Base-by-base conservation (phyloP, 2,329 filamentous ascomycete species). In the Microdochium nivale region DNA sequence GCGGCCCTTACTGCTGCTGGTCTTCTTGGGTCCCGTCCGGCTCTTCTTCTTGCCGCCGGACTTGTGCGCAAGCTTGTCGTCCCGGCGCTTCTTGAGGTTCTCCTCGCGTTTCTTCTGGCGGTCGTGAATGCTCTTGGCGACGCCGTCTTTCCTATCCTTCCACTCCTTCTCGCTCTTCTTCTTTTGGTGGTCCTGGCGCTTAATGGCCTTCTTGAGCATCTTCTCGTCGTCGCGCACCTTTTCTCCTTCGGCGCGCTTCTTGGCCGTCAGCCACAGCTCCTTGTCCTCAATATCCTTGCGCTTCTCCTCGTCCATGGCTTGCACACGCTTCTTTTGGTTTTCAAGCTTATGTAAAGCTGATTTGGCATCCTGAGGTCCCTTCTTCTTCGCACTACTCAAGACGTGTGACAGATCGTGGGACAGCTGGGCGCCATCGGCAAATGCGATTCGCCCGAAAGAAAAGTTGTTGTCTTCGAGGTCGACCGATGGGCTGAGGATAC, bases 161-260 rank as follows among this genome's bases (percentile, higher is more conserved):
- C 94, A 97, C 64, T 94, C 90, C 65, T 87, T 86, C 67, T 90
- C 89, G 65, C 88, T 95, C 81, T 94, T 95, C 70, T 85, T 86
- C 81, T 96, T 97, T 50, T 80, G 75, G 59, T 85, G 83, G 62
- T 96, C 90, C 74, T 96, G 95, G 59, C 92, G 84, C 79, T 96
- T 96, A 58, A 97, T 76, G 0, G 91, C 88, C 77, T 96, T 96
- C 77, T 96, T 96, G 25, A 99, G 78, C 52, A 96, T 72, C 47
- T 80, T 83, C 56, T 90, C 89, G 66, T 96, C 90, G 63, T 97
- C 90, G 54, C 80, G 84, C 32, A 96, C 86, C 65, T 89, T 88
- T 64, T 96, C 91, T 48, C 94, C 94, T 66, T 95, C 88, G 1
- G 87, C 90, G 24, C 87, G 84, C 69, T 90, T 89, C 69, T 92